Percentiles rank a stretch among this genome's conserved stretches.
Evolutionary conservation across 2,329 filamentous ascomycete genomes (phyloP).

Genomic region (Aureobasidium sp.): DNA sequence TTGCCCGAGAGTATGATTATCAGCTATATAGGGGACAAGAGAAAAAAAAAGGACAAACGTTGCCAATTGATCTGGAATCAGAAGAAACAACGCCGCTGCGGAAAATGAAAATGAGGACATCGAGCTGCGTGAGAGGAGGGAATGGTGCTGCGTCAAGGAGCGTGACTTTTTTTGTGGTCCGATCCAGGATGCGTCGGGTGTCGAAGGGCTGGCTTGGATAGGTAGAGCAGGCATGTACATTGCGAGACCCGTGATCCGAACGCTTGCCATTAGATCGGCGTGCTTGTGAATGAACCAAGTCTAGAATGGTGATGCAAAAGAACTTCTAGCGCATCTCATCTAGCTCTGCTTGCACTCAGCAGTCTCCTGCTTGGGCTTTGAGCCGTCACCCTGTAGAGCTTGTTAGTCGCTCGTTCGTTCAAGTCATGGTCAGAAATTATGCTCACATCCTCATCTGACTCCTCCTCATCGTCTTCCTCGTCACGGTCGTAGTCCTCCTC

Average conservation of each 20-base stretch:
- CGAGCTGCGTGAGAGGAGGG: constrained; percentile 4
- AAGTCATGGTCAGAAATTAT: not conserved
- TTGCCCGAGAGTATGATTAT: constrained; percentile 12
- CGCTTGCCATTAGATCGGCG: not conserved
- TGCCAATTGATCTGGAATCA: not conserved
- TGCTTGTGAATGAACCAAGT: constrained; percentile 2
- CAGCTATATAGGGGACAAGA: constrained; percentile 9
- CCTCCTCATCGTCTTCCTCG: constrained; percentile 62
- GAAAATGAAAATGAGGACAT: not conserved
- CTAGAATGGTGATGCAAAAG: constrained; percentile 7
- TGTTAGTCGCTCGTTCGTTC: not conserved
- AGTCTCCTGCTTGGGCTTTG: constrained; percentile 88
- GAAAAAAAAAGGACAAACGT: not conserved
- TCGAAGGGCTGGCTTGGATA: not conserved
- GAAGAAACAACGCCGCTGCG: constrained; percentile 6
- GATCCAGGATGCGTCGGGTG: not conserved
- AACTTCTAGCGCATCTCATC: constrained; percentile 9
- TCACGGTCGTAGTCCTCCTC: constrained; percentile 75
- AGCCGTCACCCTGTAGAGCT: constrained; percentile 63
- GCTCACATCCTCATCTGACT: constrained; percentile 47
- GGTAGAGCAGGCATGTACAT: constrained; percentile 13
- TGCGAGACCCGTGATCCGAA: constrained; percentile 8
- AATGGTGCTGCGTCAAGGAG: constrained; percentile 17
- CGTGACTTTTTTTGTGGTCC: constrained; percentile 14
- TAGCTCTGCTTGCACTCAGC: constrained; percentile 95